Evolutionary conservation across 768 basidiomycete species (phyloP).

Genomic region (Lactarius trivialis): DNA sequence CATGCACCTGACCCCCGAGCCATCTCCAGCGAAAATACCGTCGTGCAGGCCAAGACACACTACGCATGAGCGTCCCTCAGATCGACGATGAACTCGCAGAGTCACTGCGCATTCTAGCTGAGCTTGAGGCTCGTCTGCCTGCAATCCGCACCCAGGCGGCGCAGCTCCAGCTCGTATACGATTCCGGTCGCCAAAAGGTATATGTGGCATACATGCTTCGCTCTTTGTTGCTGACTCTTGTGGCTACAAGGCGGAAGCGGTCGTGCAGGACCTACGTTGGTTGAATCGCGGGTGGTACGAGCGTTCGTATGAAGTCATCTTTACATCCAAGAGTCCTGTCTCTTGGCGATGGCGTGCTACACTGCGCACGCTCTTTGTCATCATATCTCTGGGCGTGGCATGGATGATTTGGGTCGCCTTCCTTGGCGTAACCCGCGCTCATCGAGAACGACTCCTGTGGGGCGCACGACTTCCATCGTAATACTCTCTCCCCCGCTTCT

Average conservation of each 20-base stretch:
- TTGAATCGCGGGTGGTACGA: slow-evolving; percentile 73
- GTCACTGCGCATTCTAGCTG: slow-evolving; percentile 49
- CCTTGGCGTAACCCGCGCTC: slow-evolving; percentile 63
- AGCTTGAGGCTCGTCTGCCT: slow-evolving; percentile 55
- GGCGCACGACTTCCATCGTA: slow-evolving; percentile 72
- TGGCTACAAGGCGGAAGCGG: slow-evolving; percentile 47
- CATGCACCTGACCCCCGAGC: neutral
- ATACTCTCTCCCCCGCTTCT: slow-evolving; percentile 11
- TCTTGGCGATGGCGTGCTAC: slow-evolving; percentile 62
- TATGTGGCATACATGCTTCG: slow-evolving; percentile 12
- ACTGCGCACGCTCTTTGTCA: slow-evolving; percentile 39
- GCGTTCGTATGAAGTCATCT: slow-evolving; percentile 68
- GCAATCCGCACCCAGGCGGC: slow-evolving; percentile 53
- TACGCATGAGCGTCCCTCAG: slow-evolving; percentile 54
- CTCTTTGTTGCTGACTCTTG: neutral
- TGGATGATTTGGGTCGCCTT: slow-evolving; percentile 56
- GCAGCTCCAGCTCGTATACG: slow-evolving; percentile 59
- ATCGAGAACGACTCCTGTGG: slow-evolving; percentile 71
- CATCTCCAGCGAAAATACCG: slow-evolving; percentile 45
- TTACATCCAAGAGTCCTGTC: slow-evolving; percentile 65
- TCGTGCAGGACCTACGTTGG: slow-evolving; percentile 64
- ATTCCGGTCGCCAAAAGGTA: slow-evolving; percentile 65
- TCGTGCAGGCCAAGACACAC: slow-evolving; percentile 48
- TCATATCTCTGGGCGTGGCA: slow-evolving; percentile 49
- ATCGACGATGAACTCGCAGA: slow-evolving; percentile 55